Base-by-base conservation (phyloP, 306 rosid genomes). In the Castanea sativa region DNA sequence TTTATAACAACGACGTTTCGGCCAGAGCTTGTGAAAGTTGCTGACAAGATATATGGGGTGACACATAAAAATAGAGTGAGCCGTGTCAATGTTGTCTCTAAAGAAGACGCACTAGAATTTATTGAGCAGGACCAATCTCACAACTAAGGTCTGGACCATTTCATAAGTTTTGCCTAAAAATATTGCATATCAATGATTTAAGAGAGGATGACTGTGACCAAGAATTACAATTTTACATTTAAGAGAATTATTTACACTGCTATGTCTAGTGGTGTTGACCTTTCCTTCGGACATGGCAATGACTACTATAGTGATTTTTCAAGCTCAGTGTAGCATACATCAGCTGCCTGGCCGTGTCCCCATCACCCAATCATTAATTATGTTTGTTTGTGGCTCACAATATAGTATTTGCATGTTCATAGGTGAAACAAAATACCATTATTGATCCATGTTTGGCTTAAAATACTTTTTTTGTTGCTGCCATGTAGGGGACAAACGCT, bases 21-120 rank as follows among this genome's bases (percentile, higher is more conserved):
- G 21, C 91, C 91, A 58, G 99, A 95, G 87, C 99, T 95, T 74
- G 98, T 95, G 77, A 93, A 91, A 86, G 96, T 93, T 84, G 91
- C 99, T 57, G 96, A 95, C 88, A 87, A 91, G 89, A 90, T 95
- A 74, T 95, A 93, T 76, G 94, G 93, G 38, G 98, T 95, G 68
- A 90, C 95, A 59, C 98, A 95, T 87, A 84, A 86, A 83, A 93
- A 88, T 90, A 87, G 98, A 91, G 99, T 95, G 88, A 95, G 99
- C 87, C 89, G 43, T 73, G 99, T 95, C 32, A 89, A 89, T 5
- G 92, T 93, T 69, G 87, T 88, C 74, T 83, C 97, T 16, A 89
- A 85, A 85, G 94, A 93, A 49, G 87, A 81, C 55, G 99, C 99
- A 14, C 75, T 95, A 2, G 92, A 93, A 41, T 95, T 95, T 81